Base-by-base conservation (phyloP, 129 eudicot species). In the Deinandra increscens region DNA sequence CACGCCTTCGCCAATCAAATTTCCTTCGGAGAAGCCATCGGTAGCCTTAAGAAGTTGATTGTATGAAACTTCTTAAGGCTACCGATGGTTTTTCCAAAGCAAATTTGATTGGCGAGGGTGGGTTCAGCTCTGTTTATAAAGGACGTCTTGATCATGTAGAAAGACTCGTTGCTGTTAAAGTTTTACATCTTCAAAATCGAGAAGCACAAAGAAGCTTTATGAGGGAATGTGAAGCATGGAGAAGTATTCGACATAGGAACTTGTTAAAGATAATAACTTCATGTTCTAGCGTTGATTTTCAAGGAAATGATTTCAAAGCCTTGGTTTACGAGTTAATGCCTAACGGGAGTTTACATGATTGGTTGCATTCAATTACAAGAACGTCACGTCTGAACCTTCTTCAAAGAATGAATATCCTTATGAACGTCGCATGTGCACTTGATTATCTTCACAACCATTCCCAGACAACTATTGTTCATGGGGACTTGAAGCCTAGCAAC, bases 251-350 rank as follows among this genome's bases (percentile, higher is more conserved):
- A 36, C 81, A 75, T 17, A 60, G 72, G 0, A 79, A 82, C 56
- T 54, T 82, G n/a, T 68, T 74, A 7, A 79, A 64, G 64, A 60
- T 82, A 6, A 58, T 82, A 69, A 70, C 78, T 55, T 43, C 66
- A n/a, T 78, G 82, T 66, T 73, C 78, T 6, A 61, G 82, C 26
- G 39, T 49, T 41, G 83, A 65, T 9, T 34, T 12, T 39, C 55
- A 70, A 54, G 61, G 61, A 1, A 33, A 60, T 60, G 61, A 50
- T 68, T 68, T 68, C 12, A 68, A 68, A 68, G 73, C 62, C 34
- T 68, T 68, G 48, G 73, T 68, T 10, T 68, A 68, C 10, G 73
- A 68, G 73, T 68, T 49, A 62, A 68, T 68, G 62, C 62, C 73
- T 12, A 50, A 68, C 3, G 73, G 73, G 6, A 68, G 73, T 68